Percentiles rank a stretch among this genome's conserved stretches.
phyloP scores from a whole-genome alignment of 2,329 filamentous ascomycete species.

The Nemania sp. region DNA sequence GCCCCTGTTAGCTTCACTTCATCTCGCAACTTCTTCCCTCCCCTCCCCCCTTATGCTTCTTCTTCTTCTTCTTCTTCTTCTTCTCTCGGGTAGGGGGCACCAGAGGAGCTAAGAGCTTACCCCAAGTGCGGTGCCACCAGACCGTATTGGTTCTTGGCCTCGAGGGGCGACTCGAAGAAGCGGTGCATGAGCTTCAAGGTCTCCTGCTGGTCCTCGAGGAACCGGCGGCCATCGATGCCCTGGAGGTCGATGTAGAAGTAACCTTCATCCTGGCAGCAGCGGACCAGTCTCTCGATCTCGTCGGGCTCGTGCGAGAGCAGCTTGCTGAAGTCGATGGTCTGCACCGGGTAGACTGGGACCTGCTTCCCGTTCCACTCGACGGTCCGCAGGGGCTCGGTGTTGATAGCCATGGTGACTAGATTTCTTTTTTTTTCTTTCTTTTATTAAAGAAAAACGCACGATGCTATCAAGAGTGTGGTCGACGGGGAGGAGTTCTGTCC shows the following conservation, averaged over 20 bases:
- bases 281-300: conserved; percentile 56
- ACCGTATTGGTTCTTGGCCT: conserved; percentile 61
- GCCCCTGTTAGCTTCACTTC: conserved; percentile 4
- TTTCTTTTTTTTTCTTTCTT: not conserved
- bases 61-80: not conserved
- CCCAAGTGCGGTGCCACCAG: conserved; percentile 58
- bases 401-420: conserved; percentile 40
- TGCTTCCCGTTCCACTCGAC: conserved; percentile 55
- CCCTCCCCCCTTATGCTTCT: no score
- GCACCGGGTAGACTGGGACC: conserved; percentile 56
- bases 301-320: conserved; percentile 59
- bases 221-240: conserved; percentile 56
- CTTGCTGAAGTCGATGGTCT: conserved; percentile 56
- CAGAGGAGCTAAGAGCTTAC: conserved; percentile 41
- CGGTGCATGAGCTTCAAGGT: conserved; percentile 59
- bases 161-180: conserved; percentile 58
- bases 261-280: conserved; percentile 54
- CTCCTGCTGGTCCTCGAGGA: conserved; percentile 57
- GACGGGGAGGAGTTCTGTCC: not conserved
- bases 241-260: conserved; percentile 62
- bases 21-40: not conserved
- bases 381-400: conserved; percentile 48
- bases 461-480: not conserved
- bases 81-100: no score
- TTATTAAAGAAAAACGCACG: not conserved